phyloP scores from a whole-genome alignment of 2,329 filamentous ascomycete genomes.

The Apiospora sp. region DNA sequence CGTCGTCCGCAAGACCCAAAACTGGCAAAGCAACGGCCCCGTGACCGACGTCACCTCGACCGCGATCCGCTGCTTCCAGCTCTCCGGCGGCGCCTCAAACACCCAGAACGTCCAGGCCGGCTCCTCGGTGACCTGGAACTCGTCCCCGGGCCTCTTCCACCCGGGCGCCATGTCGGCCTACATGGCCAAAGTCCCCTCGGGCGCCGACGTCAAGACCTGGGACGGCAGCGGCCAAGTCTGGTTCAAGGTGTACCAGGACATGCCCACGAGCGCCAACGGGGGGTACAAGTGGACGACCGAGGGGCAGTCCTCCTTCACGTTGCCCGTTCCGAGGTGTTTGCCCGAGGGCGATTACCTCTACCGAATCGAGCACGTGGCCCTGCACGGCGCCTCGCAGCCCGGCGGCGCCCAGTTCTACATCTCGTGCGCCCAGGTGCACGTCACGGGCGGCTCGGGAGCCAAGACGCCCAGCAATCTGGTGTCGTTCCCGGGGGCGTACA shows the following conservation, averaged over 20 bases:
- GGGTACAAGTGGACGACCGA: conserved; percentile 49
- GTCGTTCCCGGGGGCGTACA: conserved; percentile 51
- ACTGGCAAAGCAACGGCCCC: conserved; percentile 52
- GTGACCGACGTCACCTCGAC: conserved; percentile 56
- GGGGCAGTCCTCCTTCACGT: conserved; percentile 38
- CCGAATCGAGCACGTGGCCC: conserved; percentile 47
- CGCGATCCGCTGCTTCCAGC: conserved; percentile 61
- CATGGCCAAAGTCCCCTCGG: conserved; percentile 49
- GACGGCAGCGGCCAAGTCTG: conserved; percentile 49
- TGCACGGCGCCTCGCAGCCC: conserved; percentile 42
- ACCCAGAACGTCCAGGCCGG: conserved; percentile 50
- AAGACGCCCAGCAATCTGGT: conserved; percentile 45
- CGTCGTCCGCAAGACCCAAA: conserved; percentile 51
- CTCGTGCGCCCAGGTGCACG: conserved; percentile 43
- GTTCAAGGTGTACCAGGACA: conserved; percentile 54
- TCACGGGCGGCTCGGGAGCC: conserved; percentile 42
- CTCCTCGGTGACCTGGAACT: conserved; percentile 49
- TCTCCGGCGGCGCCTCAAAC: conserved; percentile 46
- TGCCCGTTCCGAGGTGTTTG: conserved; percentile 45
- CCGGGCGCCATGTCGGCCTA: conserved; percentile 50
- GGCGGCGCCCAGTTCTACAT: conserved; percentile 48
- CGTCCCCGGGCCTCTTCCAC: conserved; percentile 49
- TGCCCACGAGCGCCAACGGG: conserved; percentile 42
- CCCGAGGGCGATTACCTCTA: conserved; percentile 48
- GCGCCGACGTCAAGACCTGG: conserved; percentile 45